Evolutionary conservation across 805 yeast genomes (phyloP).

Genomic region (Jamesozyma gamospora): DNA sequence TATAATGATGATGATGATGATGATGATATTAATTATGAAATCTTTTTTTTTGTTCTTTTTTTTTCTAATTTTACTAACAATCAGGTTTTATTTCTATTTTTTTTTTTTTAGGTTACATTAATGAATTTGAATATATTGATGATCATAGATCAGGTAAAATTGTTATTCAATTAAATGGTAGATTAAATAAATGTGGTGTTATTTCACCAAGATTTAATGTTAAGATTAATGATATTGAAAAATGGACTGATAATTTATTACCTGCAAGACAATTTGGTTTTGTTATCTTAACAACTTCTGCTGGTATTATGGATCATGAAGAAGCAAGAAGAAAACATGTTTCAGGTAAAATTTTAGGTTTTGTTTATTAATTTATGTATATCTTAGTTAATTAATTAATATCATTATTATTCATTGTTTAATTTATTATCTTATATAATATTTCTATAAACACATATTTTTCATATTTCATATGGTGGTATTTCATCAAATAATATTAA

Average conservation of each 20-base stretch:
- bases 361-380: constrained; percentile 61
- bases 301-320: constrained; percentile 99
- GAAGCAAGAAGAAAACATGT: constrained; percentile 99
- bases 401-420: no score
- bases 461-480: neutral
- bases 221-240: constrained; percentile 87
- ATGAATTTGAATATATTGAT: constrained; percentile 95
- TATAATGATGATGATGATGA: neutral
- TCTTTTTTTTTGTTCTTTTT: neutral
- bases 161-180: constrained; percentile 92
- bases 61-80: neutral
- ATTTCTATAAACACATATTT: neutral
- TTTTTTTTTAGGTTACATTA: constrained; percentile 55
- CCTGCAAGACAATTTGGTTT: constrained; percentile 99
- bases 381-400: no score
- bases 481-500: no score
- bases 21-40: neutral
- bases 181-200: constrained; percentile 98
- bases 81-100: no score
- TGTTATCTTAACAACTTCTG: constrained; percentile 95
- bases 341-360: constrained; percentile 96
- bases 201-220: constrained; percentile 98
- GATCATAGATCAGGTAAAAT: constrained; percentile 99
- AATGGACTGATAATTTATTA: constrained; percentile 95
- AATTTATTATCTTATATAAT: no score